phyloP scores from a whole-genome alignment of 768 basidiomycete genomes.

The Arthromyces matolae region DNA sequence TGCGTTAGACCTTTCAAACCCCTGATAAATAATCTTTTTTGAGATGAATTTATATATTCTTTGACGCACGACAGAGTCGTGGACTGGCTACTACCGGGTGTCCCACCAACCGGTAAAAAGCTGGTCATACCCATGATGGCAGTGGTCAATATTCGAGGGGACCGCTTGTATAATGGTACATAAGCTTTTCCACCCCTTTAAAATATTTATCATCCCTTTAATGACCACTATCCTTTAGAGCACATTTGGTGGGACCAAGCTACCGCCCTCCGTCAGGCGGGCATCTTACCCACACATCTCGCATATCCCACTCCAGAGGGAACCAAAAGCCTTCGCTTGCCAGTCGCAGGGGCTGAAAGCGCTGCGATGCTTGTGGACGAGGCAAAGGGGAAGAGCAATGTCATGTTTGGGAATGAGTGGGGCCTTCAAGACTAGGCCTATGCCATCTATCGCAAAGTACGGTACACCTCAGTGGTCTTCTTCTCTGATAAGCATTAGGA shows the following conservation, averaged over 20 bases:
- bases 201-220: neutral
- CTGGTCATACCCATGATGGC: conserved; percentile 50
- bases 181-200: neutral
- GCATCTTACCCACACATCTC: conserved; percentile 32
- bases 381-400: conserved; percentile 33
- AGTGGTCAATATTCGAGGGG: conserved; percentile 49
- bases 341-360: conserved; percentile 34
- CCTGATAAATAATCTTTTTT: neutral
- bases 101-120: conserved; percentile 48
- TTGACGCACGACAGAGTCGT: conserved; percentile 41
- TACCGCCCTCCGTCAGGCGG: conserved; percentile 34
- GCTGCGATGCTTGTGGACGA: conserved; percentile 36
- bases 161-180: conserved; percentile 34
- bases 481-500: no score
- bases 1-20: neutral
- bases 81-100: conserved; percentile 50
- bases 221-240: conserved; percentile 25
- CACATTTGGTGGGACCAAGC: conserved; percentile 47
- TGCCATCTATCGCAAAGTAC: no score
- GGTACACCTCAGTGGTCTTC: no score
- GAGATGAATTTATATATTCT: conserved; percentile 50
- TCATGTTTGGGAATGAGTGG: conserved; percentile 36
- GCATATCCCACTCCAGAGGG: conserved; percentile 23
- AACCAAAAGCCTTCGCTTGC: conserved; percentile 27
- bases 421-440: conserved; percentile 14